Base-by-base conservation (phyloP, 1,284 basidiomycete genomes). In the Ganoderma leucocontextum region DNA sequence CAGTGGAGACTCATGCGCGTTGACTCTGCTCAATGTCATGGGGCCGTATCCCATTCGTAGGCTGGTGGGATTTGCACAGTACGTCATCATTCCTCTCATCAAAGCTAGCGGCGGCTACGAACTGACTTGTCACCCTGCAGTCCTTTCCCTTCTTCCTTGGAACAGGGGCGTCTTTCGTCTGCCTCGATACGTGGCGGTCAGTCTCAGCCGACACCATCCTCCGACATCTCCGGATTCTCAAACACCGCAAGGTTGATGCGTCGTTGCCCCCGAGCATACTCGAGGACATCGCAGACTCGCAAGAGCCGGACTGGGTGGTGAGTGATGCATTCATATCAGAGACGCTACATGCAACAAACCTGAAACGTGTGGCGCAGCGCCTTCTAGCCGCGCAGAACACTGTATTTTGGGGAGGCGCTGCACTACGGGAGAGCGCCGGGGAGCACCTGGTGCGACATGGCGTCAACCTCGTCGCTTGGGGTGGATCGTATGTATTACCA, bases 101-200 rank as follows among this genome's bases (percentile, higher is more conserved):
- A n/a, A 8, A 22, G 29, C 44, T 25, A 12, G 22, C 15, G n/a
- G 22, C 8, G n/a, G 22, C 8, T 15, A 29, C 29, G 29, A 29
- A 29, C 29, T 47, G 42, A 62, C 60, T 44, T 8, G 29, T 1
- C 44, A 2, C 36, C 38, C 3, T 22, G 33, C 58, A 64, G 67
- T 66, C 64, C 1, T 62, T 66, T 60, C 64, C 64, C 10, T 66
- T 66, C 52, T 57, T 66, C 60, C 64, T 66, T 1, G 64, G 64
- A 6, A 62, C 64, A 2, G 64, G 64, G 17, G 64, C 60, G n/a
- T 61, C 64, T 1, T 66, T 66, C 41, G 59, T 66, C n/a, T 66
- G 64, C 22, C 49, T 66, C n/a, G 64, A 66, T 29, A 25, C 60
- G 1, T 66, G 64, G 60, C 60, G 64, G 5, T 66, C 64, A 4